Percentiles rank a stretch among this genome's conserved stretches.
phyloP scores from a whole-genome alignment of 1,284 basidiomycete species.

The Peniophora sp. region DNA sequence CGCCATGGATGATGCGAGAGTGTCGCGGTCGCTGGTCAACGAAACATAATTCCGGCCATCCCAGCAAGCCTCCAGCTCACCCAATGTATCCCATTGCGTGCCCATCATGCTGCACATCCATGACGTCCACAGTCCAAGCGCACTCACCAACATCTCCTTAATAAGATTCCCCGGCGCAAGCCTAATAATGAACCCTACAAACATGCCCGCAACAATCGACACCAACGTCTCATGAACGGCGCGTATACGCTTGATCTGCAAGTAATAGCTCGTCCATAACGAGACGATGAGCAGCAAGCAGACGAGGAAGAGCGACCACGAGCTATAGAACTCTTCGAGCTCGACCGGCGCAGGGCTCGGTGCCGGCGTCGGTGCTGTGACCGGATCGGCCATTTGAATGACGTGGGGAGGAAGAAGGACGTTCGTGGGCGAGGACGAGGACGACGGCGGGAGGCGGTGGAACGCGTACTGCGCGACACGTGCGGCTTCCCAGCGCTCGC shows the following conservation, averaged over 20 bases:
- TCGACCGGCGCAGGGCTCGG: constrained; percentile 34
- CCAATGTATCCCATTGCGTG: not conserved
- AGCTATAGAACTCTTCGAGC: constrained; percentile 88
- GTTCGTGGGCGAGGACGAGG: too few species aligned
- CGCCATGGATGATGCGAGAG: not conserved
- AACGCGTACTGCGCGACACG: too few species aligned
- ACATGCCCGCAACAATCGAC: constrained; percentile 94
- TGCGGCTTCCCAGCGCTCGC: too few species aligned
- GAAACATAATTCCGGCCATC: not conserved
- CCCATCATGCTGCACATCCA: not conserved
- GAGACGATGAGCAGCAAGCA: constrained; percentile 91
- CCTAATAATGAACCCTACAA: constrained; percentile 87
- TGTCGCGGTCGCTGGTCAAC: not conserved
- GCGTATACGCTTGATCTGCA: constrained; percentile 94
- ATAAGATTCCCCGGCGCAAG: constrained; percentile 92
- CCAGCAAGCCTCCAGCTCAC: not conserved
- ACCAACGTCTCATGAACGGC: constrained; percentile 96
- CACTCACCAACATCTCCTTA: constrained; percentile 91
- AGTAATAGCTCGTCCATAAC: constrained; percentile 95
- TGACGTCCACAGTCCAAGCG: not conserved
- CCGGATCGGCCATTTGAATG: too few species aligned
- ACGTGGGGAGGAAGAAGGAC: too few species aligned
- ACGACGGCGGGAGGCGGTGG: too few species aligned
- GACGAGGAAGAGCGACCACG: constrained; percentile 92
- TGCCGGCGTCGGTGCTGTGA: not conserved